Evolutionary conservation across 257 asterid species (phyloP).

Genomic region (Petunia secreta): DNA sequence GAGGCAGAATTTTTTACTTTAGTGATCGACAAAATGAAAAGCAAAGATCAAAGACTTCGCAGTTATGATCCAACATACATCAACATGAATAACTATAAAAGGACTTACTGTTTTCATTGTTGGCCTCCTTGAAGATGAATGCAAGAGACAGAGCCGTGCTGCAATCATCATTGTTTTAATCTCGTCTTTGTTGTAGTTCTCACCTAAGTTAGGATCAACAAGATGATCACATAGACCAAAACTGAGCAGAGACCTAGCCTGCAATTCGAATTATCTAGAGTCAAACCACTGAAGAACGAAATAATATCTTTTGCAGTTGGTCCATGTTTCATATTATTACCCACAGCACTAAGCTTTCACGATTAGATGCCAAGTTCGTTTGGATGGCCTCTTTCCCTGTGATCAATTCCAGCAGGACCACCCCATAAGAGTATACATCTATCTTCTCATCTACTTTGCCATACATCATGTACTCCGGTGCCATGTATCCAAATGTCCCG

Average conservation of each 20-base stretch:
- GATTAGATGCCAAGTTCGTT: constrained; percentile 42
- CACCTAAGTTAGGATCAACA: constrained; percentile 62
- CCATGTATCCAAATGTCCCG: constrained; percentile 72
- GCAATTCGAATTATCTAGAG: constrained; percentile 30
- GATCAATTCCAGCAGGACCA: constrained; percentile 75
- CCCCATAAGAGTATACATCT: constrained; percentile 85
- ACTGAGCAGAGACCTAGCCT: constrained; percentile 76
- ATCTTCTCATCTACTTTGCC: constrained; percentile 88
- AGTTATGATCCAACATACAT: constrained; percentile 6
- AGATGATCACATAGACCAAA: constrained; percentile 62
- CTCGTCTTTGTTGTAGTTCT: constrained; percentile 60
- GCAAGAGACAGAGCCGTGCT: constrained; percentile 78
- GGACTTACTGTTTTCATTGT: constrained; percentile 61
- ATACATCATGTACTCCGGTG: constrained; percentile 84
- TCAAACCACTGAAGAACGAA: not conserved
- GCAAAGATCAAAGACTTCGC: not conserved
- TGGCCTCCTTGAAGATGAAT: constrained; percentile 86
- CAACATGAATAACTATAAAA: not conserved
- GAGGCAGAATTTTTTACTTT: not conserved
- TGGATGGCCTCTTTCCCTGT: constrained; percentile 74
- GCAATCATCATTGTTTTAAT: constrained; percentile 62
- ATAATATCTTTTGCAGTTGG: not conserved
- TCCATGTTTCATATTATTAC: constrained; percentile 37
- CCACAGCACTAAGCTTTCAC: constrained; percentile 76
- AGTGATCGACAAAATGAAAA: constrained; percentile 14